Conservation (phyloP, 805 yeast genomes). For the Schizosaccharomyces cryophilus region DNA sequence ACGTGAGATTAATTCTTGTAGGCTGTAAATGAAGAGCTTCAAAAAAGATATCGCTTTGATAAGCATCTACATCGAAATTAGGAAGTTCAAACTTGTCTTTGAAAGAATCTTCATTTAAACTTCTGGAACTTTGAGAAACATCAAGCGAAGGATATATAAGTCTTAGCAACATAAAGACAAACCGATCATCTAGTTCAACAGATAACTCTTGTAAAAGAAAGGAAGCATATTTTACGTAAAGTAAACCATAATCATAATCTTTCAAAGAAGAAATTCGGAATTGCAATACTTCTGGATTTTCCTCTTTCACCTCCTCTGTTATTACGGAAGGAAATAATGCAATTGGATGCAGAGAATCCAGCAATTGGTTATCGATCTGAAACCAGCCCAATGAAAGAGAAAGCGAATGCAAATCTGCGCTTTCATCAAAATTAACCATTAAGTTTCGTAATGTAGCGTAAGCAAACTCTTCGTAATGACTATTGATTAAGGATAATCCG, state of each 20-base stretch:
- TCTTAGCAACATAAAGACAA: conserved; percentile 42
- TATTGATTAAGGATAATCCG: conserved; percentile 64
- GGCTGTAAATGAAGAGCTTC: conserved; percentile 88
- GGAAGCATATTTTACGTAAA: conserved; percentile 77
- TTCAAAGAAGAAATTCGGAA: conserved; percentile 63
- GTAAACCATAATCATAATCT: conserved; percentile 75
- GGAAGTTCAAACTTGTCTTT: not conserved
- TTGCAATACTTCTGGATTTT: conserved; percentile 72
- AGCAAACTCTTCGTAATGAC: conserved; percentile 48
- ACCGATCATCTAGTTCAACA: conserved; percentile 81
- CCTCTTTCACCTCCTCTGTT: conserved; percentile 50
- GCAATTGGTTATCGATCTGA: conserved; percentile 77
- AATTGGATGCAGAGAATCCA: conserved; percentile 72
- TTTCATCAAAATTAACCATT: conserved; percentile 52
- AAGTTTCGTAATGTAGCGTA: conserved; percentile 65
- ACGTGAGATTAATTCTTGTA: conserved; percentile 62
- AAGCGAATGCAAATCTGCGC: conserved; percentile 45
- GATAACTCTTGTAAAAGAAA: conserved; percentile 72
- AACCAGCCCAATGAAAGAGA: conserved; percentile 62
- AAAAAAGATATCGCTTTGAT: conserved; percentile 38
- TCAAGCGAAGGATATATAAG: not conserved
- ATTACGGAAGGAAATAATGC: conserved; percentile 71
- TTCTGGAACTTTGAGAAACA: not conserved
- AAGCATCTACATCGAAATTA: not conserved
- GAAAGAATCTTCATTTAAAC: not conserved